Conservation (phyloP, 225 moss, liverwort and hornwort genomes). For the Ulota crispa region DNA sequence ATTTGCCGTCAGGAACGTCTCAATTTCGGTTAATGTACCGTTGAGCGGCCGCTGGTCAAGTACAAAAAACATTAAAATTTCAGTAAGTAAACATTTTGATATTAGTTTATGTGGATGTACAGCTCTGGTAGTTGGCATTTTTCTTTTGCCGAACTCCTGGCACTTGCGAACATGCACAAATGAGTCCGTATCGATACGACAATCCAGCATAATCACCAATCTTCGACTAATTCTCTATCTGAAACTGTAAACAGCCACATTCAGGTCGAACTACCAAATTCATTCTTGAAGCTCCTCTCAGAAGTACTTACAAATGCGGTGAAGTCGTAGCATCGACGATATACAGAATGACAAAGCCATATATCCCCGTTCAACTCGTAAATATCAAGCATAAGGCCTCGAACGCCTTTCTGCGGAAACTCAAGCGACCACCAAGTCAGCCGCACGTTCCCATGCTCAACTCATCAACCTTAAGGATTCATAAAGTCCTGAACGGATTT, state of each 20-base stretch:
- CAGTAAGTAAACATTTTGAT: neutral
- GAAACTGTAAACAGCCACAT: neutral
- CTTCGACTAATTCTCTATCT: neutral
- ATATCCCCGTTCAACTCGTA: constrained; percentile 76
- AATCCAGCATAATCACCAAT: neutral
- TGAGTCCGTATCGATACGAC: neutral
- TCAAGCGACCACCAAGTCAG: constrained; percentile 27
- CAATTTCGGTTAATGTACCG: constrained; percentile 60
- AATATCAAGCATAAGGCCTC: constrained; percentile 83
- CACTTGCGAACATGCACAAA: neutral
- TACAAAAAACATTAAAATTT: constrained; percentile 3
- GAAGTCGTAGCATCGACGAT: constrained; percentile 60
- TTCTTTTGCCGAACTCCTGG: neutral
- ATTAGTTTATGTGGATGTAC: neutral
- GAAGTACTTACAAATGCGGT: constrained; percentile 82
- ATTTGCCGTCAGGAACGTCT: constrained; percentile 69
- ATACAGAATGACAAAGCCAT: constrained; percentile 91
- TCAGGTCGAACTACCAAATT: neutral
- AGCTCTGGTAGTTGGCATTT: neutral
- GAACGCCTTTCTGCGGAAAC: constrained; percentile 75
- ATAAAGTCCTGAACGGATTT: neutral
- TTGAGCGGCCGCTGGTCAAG: constrained; percentile 72
- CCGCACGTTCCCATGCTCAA: neutral
- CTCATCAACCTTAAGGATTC: neutral
- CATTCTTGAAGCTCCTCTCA: neutral